A percentile compares a stretch with the other conserved stretches of the same genome.
Evolutionary conservation across 257 asterid genomes (phyloP).

Genomic region (Nicotiana undulata): DNA sequence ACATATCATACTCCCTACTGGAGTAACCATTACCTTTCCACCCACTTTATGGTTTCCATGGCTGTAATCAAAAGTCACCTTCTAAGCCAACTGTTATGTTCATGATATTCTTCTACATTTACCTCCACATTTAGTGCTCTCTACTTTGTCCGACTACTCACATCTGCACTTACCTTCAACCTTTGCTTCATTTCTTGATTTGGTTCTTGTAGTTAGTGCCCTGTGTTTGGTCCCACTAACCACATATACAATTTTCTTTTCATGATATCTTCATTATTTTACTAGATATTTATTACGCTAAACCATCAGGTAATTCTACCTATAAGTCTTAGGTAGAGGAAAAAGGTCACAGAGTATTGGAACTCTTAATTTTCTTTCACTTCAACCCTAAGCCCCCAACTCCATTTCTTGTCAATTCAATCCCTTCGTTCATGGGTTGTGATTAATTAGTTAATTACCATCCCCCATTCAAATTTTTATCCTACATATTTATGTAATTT

Average conservation of each 20-base stretch:
- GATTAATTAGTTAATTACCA: not conserved
- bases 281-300: no score
- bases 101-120: not conserved
- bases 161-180: not conserved
- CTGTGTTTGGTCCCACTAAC: not conserved
- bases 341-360: no score
- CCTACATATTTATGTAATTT: not conserved
- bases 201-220: not conserved
- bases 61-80: not conserved
- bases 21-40: not conserved
- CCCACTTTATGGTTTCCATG: not conserved
- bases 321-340: no score
- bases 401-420: not conserved
- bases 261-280: not conserved
- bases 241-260: not conserved
- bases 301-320: no score
- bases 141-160: not conserved
- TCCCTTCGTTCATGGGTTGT: not conserved
- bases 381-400: no score
- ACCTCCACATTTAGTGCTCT: conserved; percentile 1
- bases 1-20: not conserved
- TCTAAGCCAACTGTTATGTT: not conserved
- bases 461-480: not conserved
- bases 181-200: not conserved
- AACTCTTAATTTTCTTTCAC: no score